Evolutionary conservation across 371 early-diverging fungal species (phyloP).

Genomic region (Basidiobolus meristosporus): DNA sequence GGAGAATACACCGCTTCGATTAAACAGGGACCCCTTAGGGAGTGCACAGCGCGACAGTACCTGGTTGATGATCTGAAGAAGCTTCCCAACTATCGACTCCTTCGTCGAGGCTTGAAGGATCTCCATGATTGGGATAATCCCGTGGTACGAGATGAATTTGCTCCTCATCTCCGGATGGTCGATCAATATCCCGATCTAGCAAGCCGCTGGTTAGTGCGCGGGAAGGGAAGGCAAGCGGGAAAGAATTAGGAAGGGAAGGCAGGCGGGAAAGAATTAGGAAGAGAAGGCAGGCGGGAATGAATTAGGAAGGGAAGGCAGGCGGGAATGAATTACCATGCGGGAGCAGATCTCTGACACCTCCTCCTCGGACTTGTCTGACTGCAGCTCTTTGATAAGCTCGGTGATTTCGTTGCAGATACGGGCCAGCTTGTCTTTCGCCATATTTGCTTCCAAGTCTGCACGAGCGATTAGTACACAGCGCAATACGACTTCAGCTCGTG

Average conservation of each 20-base stretch:
- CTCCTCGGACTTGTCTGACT: conserved; percentile 8
- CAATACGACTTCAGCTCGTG: not conserved
- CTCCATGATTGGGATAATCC: conserved; percentile 23
- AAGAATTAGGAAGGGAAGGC: conserved; percentile 12
- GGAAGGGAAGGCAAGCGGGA: not conserved
- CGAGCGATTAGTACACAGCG: too few relatives aligned
- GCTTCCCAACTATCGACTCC: conserved; percentile 7
- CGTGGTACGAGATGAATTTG: conserved; percentile 23
- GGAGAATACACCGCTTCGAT: not conserved
- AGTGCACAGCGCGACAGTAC: too few relatives aligned
- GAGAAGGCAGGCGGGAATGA: not conserved
- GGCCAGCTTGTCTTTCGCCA: conserved; percentile 17
- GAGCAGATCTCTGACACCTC: conserved; percentile 11
- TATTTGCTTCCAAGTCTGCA: conserved; percentile 18
- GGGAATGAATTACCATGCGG: conserved; percentile 9
- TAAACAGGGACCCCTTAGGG: too few relatives aligned
- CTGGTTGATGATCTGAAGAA: conserved; percentile 19
- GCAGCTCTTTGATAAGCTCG: conserved; percentile 11
- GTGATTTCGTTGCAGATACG: conserved; percentile 10
- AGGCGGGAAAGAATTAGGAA: too few relatives aligned
- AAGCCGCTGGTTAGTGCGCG: too few relatives aligned
- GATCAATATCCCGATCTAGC: conserved; percentile 10
- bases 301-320: not conserved
- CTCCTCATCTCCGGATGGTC: conserved; percentile 19
- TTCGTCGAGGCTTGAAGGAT: conserved; percentile 15